Conservation (phyloP, 2,329 filamentous ascomycete genomes). For the Metarhizium robertsii region DNA sequence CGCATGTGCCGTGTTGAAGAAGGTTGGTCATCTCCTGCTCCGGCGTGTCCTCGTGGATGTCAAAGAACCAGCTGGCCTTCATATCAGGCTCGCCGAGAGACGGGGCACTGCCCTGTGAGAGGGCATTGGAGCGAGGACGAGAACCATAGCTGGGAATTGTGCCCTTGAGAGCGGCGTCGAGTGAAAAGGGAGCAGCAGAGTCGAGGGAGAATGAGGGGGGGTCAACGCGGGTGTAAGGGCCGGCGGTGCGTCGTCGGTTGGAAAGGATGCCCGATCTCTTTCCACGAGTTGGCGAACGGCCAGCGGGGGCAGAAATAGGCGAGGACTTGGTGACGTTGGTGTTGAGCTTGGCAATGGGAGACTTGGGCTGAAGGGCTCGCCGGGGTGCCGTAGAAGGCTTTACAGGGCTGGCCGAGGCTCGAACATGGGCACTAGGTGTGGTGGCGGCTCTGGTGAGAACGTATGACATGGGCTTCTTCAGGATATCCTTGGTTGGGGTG, state of each 20-base stretch:
- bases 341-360: conserved; percentile 38
- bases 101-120: conserved; percentile 17
- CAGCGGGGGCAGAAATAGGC: conserved; percentile 59
- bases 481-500: conserved; percentile 31
- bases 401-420: conserved; percentile 21
- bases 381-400: conserved; percentile 24
- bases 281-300: conserved; percentile 65
- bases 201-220: conserved; percentile 51
- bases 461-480: conserved; percentile 43
- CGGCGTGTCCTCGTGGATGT: conserved; percentile 85
- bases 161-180: conserved; percentile 74
- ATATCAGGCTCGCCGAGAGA: conserved; percentile 34
- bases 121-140: conserved; percentile 24
- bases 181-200: conserved; percentile 63
- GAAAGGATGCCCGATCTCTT: conserved; percentile 62
- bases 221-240: conserved; percentile 59
- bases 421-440: conserved; percentile 20
- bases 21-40: conserved; percentile 88
- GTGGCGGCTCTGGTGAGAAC: conserved; percentile 32
- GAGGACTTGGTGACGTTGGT: conserved; percentile 36
- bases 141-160: conserved; percentile 56
- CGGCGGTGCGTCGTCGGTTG: conserved; percentile 55
- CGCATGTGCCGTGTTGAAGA: conserved; percentile 81
- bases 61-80: conserved; percentile 75
- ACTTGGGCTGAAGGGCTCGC: conserved; percentile 42